phyloP scores from a whole-genome alignment of 805 yeast genomes.

The Lipomyces orientalis region DNA sequence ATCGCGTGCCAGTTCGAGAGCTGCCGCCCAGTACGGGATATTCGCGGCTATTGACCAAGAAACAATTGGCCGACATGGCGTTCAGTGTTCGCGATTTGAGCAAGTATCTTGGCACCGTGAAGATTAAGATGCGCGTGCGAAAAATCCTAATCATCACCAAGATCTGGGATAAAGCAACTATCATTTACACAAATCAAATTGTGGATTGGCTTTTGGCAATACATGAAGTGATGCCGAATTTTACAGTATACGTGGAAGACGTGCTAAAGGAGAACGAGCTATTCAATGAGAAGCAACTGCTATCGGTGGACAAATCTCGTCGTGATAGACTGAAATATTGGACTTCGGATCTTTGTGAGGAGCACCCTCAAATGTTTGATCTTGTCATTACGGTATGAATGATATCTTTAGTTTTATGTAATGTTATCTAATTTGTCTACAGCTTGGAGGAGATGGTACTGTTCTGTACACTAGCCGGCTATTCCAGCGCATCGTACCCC shows the following conservation, averaged over 20 bases:
- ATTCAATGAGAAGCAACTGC: slow-evolving; percentile 63
- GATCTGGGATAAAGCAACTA: slow-evolving; percentile 79
- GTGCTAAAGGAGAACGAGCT: slow-evolving; percentile 63
- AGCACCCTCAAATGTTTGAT: slow-evolving; percentile 56
- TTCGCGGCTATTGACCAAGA: slow-evolving; percentile 39
- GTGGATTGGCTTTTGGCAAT: slow-evolving; percentile 70
- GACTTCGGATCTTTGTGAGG: slow-evolving; percentile 49
- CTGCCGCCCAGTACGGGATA: slow-evolving; percentile 18
- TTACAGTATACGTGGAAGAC: slow-evolving; percentile 73
- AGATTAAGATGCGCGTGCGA: slow-evolving; percentile 65
- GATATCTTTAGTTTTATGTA: not conserved
- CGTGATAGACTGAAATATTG: slow-evolving; percentile 45
- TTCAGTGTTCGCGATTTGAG: slow-evolving; percentile 44
- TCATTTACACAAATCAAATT: slow-evolving; percentile 75
- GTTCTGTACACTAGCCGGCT: slow-evolving; percentile 59
- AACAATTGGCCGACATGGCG: slow-evolving; percentile 43
- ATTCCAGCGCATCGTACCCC: slow-evolving; percentile 87
- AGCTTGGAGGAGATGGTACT: slow-evolving; percentile 95
- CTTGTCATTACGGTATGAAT: slow-evolving; percentile 66
- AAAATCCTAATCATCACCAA: slow-evolving; percentile 83
- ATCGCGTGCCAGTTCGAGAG: not conserved
- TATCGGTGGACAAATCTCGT: slow-evolving; percentile 53
- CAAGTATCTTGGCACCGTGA: slow-evolving; percentile 41
- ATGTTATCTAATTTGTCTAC: slow-evolving; percentile 38
- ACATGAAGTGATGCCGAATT: slow-evolving; percentile 42